phyloP scores from a whole-genome alignment of 176 grass and related monocot species.

The Phyllostachys edulis region DNA sequence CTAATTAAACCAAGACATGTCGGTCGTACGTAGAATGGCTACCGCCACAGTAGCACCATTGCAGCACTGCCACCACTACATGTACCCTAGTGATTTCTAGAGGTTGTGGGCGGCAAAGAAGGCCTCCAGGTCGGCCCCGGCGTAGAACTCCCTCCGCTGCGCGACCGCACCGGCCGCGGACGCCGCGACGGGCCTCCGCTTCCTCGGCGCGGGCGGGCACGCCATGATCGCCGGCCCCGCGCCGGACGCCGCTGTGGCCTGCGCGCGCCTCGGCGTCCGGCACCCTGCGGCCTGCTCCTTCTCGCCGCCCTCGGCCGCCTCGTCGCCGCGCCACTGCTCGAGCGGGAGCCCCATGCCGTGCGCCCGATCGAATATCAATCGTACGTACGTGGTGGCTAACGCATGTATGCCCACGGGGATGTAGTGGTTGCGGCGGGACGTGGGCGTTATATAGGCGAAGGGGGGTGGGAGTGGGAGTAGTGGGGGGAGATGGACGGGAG shows the following conservation, averaged over 20 bases:
- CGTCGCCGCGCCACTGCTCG: neutral
- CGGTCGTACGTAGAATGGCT: neutral
- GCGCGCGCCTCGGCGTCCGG: slow-evolving; percentile 7
- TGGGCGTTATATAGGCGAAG: neutral
- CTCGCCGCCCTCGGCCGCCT: neutral
- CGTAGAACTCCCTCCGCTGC: slow-evolving; percentile 29
- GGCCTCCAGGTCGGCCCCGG: slow-evolving; percentile 35
- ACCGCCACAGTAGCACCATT: neutral
- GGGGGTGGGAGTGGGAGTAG: neutral
- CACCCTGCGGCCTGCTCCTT: neutral
- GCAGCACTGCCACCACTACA: neutral
- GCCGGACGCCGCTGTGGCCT: neutral
- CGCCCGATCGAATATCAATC: neutral
- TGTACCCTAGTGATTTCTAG: neutral
- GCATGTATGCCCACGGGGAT: neutral
- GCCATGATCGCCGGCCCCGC: neutral
- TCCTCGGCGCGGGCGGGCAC: slow-evolving; percentile 36
- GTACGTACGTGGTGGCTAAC: neutral
- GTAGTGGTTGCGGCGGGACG: neutral
- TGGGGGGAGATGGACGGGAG: neutral
- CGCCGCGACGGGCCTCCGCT: neutral
- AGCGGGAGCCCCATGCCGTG: slow-evolving; percentile 12
- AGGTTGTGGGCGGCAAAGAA: slow-evolving; percentile 37
- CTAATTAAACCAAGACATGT: neutral
- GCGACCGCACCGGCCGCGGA: neutral